Evolutionary conservation across 2,329 filamentous ascomycete species (phyloP).

Genomic region (Fusarium concolor): DNA sequence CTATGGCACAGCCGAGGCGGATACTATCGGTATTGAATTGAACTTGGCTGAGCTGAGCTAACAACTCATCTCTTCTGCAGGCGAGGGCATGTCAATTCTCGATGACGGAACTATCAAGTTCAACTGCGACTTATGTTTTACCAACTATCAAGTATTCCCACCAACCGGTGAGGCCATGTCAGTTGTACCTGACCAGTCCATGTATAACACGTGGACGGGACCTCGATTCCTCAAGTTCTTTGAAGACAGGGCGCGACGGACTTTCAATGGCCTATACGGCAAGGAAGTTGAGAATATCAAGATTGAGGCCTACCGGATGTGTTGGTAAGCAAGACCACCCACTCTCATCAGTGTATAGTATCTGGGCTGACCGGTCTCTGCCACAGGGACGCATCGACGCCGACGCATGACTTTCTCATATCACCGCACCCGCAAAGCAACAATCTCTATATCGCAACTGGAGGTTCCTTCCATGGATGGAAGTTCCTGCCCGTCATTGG

Average conservation of each 20-base stretch:
- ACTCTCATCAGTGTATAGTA: neutral
- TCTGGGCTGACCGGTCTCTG: slow-evolving; percentile 34
- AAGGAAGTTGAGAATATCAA: slow-evolving; percentile 53
- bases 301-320: slow-evolving; percentile 59
- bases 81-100: slow-evolving; percentile 59
- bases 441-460: slow-evolving; percentile 70
- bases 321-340: slow-evolving; percentile 53
- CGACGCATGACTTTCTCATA: slow-evolving; percentile 72
- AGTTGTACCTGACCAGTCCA: slow-evolving; percentile 56
- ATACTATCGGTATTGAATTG: slow-evolving; percentile 13
- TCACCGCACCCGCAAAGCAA: slow-evolving; percentile 60
- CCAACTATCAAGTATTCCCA: slow-evolving; percentile 61
- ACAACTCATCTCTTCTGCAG: slow-evolving; percentile 40
- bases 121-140: slow-evolving; percentile 70
- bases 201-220: slow-evolving; percentile 59
- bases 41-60: slow-evolving; percentile 14
- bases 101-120: slow-evolving; percentile 67
- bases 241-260: slow-evolving; percentile 57
- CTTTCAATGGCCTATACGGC: slow-evolving; percentile 57
- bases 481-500: slow-evolving; percentile 74
- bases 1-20: slow-evolving; percentile 7
- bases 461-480: slow-evolving; percentile 73
- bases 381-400: slow-evolving; percentile 69
- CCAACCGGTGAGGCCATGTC: slow-evolving; percentile 64
- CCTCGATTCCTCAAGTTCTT: slow-evolving; percentile 55